Evolutionary conservation across 345 rosid species (phyloP), one percentile per base, ranked within the genome.

Genomic region (Arabis alpina): DNA sequence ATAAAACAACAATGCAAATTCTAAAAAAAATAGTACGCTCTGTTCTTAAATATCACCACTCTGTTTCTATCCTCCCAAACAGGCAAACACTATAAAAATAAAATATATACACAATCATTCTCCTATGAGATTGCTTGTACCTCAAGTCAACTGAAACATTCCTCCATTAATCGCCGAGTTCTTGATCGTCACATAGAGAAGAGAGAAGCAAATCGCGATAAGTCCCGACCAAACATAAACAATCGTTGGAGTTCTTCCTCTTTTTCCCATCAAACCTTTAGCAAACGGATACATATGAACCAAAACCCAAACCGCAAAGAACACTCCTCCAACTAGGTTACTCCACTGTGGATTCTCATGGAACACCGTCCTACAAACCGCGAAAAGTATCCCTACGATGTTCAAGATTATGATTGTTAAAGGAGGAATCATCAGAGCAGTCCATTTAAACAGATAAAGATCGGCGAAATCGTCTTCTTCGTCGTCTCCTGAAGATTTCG

Each of bases 221-320:
- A 92, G 98, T 16, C 92, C 94, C 6, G 93, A 77, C 98, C 96
- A 92, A 12, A 92, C 89, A 32, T 63, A 88, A 23, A 89, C 69
- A 37, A 92, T 65, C 0, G 92, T 89, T 0, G 98, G 91, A 0
- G 94, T 84, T 66, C 51, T 88, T 41, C 94, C 92, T 37, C 87
- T 64, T 73, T 86, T 80, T 41, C 96, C 98, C 96, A 88, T 85
- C 0, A 89, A 80, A 16, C 96, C 98, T 81, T 85, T 92, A 0
- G 86, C 88, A 39, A 92, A 92, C 0, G 98, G 98, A 75, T 82
- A 92, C 25, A 92, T 80, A 74, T 92, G 94, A 61, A 84, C 77
- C 82, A 88, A 61, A 13, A 92, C 98, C 96, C 96, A 92, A 76
- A 80, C 67, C 52, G 94, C 91, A 69, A 92, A 89, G 80, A 92